Evolutionary conservation across 164 flowering plant species (phyloP).

Genomic region (Sextonia rubra): DNA sequence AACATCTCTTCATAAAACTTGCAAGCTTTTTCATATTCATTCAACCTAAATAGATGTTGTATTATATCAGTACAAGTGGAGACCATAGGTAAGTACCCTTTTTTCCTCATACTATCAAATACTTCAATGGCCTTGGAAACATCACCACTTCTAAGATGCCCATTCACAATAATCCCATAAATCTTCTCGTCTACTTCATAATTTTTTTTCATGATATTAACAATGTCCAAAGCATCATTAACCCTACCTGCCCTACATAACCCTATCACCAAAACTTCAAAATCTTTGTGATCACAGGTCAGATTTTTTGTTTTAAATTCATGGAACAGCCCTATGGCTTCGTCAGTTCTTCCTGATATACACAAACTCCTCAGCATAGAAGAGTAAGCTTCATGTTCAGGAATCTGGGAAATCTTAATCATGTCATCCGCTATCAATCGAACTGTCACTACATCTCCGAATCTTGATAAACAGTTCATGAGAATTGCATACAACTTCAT

Average conservation of each 20-base stretch:
- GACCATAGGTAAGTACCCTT: slow-evolving; percentile 35
- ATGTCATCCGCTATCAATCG: slow-evolving; percentile 59
- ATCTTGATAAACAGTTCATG: slow-evolving; percentile 42
- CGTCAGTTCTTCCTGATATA: slow-evolving; percentile 54
- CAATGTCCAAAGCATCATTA: slow-evolving; percentile 66
- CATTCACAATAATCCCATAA: slow-evolving; percentile 51
- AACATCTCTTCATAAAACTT: slow-evolving; percentile 61
- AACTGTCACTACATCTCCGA: slow-evolving; percentile 48
- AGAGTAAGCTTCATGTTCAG: slow-evolving; percentile 37
- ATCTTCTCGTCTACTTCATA: slow-evolving; percentile 31
- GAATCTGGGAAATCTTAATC: slow-evolving; percentile 39
- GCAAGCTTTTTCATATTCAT: slow-evolving; percentile 55
- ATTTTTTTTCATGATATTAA: slow-evolving; percentile 59
- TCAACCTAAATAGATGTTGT: slow-evolving; percentile 50
- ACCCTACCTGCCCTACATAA: slow-evolving; percentile 57
- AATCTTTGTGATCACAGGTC: slow-evolving; percentile 25
- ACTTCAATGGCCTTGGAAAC: slow-evolving; percentile 51
- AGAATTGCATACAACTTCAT: slow-evolving; percentile 35
- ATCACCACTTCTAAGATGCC: slow-evolving; percentile 49
- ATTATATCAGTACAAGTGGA: slow-evolving; percentile 65
- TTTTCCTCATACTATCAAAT: slow-evolving; percentile 41
- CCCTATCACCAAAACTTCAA: slow-evolving; percentile 62
- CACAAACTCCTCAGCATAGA: slow-evolving; percentile 59
- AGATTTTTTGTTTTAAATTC: slow-evolving; percentile 42
- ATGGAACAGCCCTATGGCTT: slow-evolving; percentile 62